Evolutionary conservation across 2,329 filamentous ascomycete species (phyloP), one percentile per base, ranked within the genome.

Genomic region (Aspergillus piperis): DNA sequence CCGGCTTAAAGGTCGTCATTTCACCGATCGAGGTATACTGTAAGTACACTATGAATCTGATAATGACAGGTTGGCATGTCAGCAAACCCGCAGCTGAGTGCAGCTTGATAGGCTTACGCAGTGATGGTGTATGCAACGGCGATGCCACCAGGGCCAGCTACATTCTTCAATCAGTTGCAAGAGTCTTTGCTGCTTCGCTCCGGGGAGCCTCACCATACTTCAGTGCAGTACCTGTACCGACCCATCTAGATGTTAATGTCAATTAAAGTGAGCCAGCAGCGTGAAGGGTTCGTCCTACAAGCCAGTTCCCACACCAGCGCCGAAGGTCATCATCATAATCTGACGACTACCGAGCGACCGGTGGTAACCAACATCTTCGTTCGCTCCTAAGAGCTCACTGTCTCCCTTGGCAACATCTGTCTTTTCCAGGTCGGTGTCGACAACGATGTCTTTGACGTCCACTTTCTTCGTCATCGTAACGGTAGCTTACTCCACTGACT

Each of bases 261-360:
- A 50, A 27, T 47, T 6, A 47, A 10, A 32, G 8, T 32, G 11
- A 1, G 15, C 21, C 15, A 19, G 17, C n/a, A 21, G n/a, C n/a
- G 15, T 32, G 21, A n/a, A 5, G 13, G 15, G 23, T 30, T 8
- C 8, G 39, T 11, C 53, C 17, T 55, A 55, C 0, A 76, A 64
- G 1, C 74, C 74, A 1, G 70, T 74, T 0, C 73, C 74, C 50
- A 77, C 73, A 1, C 73, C 74, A 19, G 70, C 73, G 0, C 74
- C 74, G 60, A 76, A 73, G 10, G 73, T 75, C 70, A 75, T 73
- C 73, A 76, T 76, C 70, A 77, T 77, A 51, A 77, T 71, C 47
- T 74, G 70, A 25, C 74, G 66, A 51, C 71, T 67, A 1, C 67
- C 67, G 13, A 76, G 67, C 23, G 65, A 66, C 21, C 74, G 69